Conservation (phyloP, 2,329 filamentous ascomycete species). For the Trichoderma koningiopsis region DNA sequence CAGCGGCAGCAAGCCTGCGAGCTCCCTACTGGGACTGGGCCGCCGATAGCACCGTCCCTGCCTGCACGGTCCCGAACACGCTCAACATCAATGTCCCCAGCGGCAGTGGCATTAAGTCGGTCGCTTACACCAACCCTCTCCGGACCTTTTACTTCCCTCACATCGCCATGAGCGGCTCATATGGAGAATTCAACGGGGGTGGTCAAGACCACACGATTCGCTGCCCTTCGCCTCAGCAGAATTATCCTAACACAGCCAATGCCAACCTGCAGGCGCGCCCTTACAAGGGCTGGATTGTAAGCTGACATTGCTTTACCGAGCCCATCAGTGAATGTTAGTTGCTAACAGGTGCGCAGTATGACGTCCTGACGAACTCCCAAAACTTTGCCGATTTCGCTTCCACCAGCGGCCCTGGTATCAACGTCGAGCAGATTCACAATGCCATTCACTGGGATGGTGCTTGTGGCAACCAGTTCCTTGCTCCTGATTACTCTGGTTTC, state of each 20-base stretch:
- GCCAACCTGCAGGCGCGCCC: constrained; percentile 35
- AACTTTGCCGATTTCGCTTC: constrained; percentile 42
- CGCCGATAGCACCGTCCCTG: constrained; percentile 45
- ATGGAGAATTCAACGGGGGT: constrained; percentile 39
- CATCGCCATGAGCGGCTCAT: constrained; percentile 42
- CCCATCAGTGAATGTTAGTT: neutral
- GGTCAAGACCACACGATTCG: constrained; percentile 44
- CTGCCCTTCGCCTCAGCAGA: constrained; percentile 40
- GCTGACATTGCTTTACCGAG: constrained; percentile 28
- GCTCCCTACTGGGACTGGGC: constrained; percentile 61
- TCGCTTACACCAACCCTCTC: constrained; percentile 54
- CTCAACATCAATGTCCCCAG: constrained; percentile 47
- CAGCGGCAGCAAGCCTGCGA: constrained; percentile 51
- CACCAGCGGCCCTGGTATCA: constrained; percentile 40
- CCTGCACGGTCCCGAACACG: constrained; percentile 40
- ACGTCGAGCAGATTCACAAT: constrained; percentile 49
- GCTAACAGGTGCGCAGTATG: constrained; percentile 41
- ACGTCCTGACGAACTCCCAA: constrained; percentile 42
- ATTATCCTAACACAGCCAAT: constrained; percentile 46
- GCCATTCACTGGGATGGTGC: constrained; percentile 45
- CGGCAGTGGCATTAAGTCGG: constrained; percentile 35
- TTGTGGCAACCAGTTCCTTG: constrained; percentile 47
- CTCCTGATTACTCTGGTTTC: constrained; percentile 46
- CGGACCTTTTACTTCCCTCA: constrained; percentile 53
- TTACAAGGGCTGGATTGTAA: constrained; percentile 47